Evolutionary conservation across 192 early-diverging fungal genomes (phyloP).

Genomic region (Coemansia sp.): DNA sequence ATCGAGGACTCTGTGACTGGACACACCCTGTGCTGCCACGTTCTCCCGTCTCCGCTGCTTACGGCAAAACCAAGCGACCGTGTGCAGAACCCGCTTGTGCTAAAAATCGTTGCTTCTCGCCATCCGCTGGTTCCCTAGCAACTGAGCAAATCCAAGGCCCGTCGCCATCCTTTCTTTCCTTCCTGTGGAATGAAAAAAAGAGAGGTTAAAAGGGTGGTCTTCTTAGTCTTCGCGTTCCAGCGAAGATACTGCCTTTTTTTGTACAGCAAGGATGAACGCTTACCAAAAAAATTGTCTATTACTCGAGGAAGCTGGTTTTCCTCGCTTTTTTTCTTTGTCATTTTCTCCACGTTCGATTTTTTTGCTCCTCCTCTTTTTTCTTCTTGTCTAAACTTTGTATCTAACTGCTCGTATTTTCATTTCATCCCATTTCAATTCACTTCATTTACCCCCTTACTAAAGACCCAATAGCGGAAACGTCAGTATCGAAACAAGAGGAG

Average conservation of each 20-base stretch:
- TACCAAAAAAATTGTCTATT: no score
- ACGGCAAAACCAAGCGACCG: constrained; percentile 3
- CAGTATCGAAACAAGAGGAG: no score
- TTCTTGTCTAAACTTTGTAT: neutral
- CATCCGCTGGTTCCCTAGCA: constrained; percentile 16
- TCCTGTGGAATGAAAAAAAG: neutral
- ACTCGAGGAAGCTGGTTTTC: no score
- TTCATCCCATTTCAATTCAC: no score
- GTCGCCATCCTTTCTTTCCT: neutral
- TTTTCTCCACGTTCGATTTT: neutral
- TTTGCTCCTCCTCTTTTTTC: neutral
- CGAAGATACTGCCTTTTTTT: no score
- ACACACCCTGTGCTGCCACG: neutral
- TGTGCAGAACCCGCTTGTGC: neutral
- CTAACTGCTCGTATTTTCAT: no score
- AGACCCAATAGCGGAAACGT: no score
- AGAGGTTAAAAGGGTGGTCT: neutral
- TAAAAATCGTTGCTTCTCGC: constrained; percentile 12
- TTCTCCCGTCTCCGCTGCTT: constrained; percentile 2
- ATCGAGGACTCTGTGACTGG: constrained; percentile 2
- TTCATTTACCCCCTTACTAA: no score
- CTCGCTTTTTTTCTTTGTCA: neutral
- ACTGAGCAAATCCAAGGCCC: neutral
- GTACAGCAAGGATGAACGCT: no score
- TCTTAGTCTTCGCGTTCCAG: no score